These are phyloP conservation scores for Candida taoyuanica DNA, from an alignment of 805 yeast genomes.

Conservation along the genomic window DNA sequence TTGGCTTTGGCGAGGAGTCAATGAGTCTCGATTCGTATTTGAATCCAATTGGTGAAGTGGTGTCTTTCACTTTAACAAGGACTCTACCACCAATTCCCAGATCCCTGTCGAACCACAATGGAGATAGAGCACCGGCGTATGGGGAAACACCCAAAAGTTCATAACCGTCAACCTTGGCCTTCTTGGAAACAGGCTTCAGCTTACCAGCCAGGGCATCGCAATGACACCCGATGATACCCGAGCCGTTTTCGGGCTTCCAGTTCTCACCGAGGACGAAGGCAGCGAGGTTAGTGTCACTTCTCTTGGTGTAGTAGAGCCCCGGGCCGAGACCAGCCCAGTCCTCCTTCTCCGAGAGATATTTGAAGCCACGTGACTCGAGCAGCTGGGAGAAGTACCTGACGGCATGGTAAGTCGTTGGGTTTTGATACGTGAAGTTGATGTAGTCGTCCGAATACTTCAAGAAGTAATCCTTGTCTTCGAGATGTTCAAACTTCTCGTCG, in stretches of 20 bases:
- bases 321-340: slow-evolving; percentile 33
- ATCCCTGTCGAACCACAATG: slow-evolving; percentile 81
- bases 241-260: slow-evolving; percentile 62
- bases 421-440: slow-evolving; percentile 63
- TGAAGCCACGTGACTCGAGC: slow-evolving; percentile 58
- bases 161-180: slow-evolving; percentile 62
- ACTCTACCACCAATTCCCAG: slow-evolving; percentile 80
- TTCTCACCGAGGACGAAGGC: slow-evolving; percentile 67
- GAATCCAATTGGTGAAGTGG: slow-evolving; percentile 25
- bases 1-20: slow-evolving; percentile 59
- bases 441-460: slow-evolving; percentile 42
- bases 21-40: slow-evolving; percentile 42
- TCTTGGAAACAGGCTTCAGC: slow-evolving; percentile 68
- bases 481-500: background rate
- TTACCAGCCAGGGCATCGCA: slow-evolving; percentile 66
- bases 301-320: slow-evolving; percentile 60
- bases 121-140: slow-evolving; percentile 65
- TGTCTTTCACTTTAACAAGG: slow-evolving; percentile 40
- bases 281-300: slow-evolving; percentile 63
- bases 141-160: slow-evolving; percentile 81
- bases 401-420: slow-evolving; percentile 76
- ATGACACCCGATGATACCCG: slow-evolving; percentile 71
- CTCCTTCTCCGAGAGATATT: slow-evolving; percentile 57
- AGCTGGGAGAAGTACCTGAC: slow-evolving; percentile 45
- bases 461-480: slow-evolving; percentile 23